Evolutionary conservation across 352 stramenopile genomes (phyloP), one percentile per base, ranked within the genome.

Genomic region (Globisporangium mamillatum): DNA sequence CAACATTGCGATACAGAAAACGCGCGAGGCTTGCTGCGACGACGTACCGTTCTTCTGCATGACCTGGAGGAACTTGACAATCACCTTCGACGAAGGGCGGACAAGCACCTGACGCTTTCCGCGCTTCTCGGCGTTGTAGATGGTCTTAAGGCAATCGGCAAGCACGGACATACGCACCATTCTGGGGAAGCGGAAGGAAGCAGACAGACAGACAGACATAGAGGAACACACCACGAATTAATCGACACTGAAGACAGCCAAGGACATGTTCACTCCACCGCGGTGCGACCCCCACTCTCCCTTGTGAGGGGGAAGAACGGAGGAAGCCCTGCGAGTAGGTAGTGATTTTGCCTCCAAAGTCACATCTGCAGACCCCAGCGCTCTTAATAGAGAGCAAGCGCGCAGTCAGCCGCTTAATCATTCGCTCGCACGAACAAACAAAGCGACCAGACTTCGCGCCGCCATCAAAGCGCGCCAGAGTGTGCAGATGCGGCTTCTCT

Each of bases 131-230:
- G 98, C 98, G 87, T 99, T 99, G 87, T 97, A 99, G 74, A 99
- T 99, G 72, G 97, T 99, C 90, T 99, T 99, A 66, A 99, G 96
- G 83, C 95, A 98, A 90, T 99, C 98, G 76, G 97, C 98, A 72
- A 99, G 89, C 80, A 99, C 97, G 80, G 90, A 98, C 97, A 99
- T 99, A 84, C 98, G 97, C 86, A 99, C 98, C 98, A 99, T 99
- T 75, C 89, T 96, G 74, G 59, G 25, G 68, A 60, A 38, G 32
- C 6, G 32, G 7, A 12, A 46, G 44, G 29, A 16, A 20, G 16
- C 53, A 56, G 1, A 56, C 29, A 52, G 32, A 58, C 44, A 72
- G 12, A 79, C 24, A 73, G 46, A 77, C 41, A 34, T 64, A 72
- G 52, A 61, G 9, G n/a, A 32, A 60, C 14, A 70, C 65, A 70